Percentiles rank a stretch among this genome's conserved stretches.
These are phyloP conservation scores for Phialocephala subalpina DNA, from an alignment of 2,329 filamentous ascomycete species.

Conservation along the genomic window DNA sequence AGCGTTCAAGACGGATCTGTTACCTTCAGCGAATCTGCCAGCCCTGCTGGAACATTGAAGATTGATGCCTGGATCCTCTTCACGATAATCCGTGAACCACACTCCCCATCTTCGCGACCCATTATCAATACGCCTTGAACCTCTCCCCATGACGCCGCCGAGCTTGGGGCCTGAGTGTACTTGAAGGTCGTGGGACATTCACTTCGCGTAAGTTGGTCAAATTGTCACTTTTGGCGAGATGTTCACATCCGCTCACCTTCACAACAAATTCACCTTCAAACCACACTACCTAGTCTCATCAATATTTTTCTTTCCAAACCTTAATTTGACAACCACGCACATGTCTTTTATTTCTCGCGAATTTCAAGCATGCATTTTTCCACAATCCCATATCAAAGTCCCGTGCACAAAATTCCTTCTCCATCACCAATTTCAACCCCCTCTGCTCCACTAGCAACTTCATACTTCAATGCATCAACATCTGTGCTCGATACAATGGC, in stretches of 20 bases:
- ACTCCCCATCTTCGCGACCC: not conserved
- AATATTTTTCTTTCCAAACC: not conserved
- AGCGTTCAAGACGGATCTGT: not conserved
- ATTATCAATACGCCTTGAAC: not conserved
- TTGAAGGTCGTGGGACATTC: not conserved
- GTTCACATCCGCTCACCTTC: too few species aligned
- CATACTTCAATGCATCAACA: not conserved
- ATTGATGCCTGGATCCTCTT: not conserved
- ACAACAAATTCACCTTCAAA: not conserved
- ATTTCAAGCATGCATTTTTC: not conserved
- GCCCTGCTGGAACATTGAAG: not conserved
- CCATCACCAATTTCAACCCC: not conserved
- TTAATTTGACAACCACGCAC: not conserved
- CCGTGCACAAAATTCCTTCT: not conserved
- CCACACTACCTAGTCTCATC: not conserved
- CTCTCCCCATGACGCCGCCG: not conserved
- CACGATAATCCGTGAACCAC: not conserved
- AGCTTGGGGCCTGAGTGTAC: not conserved
- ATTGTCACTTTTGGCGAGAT: not conserved
- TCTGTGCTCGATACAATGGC: slow-evolving; percentile 22
- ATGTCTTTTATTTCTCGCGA: not conserved
- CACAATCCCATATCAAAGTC: slow-evolving; percentile 1
- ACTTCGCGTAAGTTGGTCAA: not conserved
- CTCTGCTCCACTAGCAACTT: not conserved
- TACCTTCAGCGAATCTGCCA: not conserved